These are phyloP conservation scores for Saprolegnia diclina DNA, from an alignment of 352 stramenopile genomes.

Conservation along the genomic window DNA sequence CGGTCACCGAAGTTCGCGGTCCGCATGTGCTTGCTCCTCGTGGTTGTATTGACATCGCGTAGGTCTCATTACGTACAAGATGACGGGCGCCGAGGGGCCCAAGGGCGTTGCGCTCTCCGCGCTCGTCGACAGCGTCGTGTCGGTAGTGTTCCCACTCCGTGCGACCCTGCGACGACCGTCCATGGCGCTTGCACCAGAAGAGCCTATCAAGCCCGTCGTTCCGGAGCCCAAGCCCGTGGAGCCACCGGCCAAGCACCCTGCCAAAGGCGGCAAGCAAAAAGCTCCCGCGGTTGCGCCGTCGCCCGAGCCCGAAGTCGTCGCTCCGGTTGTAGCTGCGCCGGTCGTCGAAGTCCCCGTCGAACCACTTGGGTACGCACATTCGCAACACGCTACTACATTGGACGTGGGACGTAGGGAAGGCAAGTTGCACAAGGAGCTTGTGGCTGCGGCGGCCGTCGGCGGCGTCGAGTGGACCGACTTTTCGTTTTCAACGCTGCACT, in stretches of 20 bases:
- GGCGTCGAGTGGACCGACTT: constrained; percentile 76
- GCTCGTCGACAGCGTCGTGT: constrained; percentile 52
- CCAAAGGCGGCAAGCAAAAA: not conserved
- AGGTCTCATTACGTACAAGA: constrained; percentile 21
- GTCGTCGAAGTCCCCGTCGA: constrained; percentile 36
- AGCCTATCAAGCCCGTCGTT: not conserved
- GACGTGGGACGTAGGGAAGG: not conserved
- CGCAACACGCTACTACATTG: not conserved
- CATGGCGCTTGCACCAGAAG: constrained; percentile 2
- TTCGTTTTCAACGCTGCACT: constrained; percentile 45
- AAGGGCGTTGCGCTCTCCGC: constrained; percentile 38
- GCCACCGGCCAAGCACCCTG: not conserved
- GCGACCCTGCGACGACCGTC: not conserved
- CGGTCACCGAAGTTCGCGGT: constrained; percentile 41
- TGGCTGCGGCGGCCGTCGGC: constrained; percentile 37
- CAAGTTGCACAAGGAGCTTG: constrained; percentile 42
- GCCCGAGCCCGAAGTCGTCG: constrained; percentile 2
- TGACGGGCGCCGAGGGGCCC: not conserved
- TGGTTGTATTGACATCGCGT: not conserved
- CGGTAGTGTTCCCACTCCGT: constrained; percentile 32
- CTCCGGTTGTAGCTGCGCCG: constrained; percentile 22
- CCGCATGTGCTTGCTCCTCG: constrained; percentile 33
- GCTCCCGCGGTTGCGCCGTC: not conserved
- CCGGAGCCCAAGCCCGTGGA: not conserved
- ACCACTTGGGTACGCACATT: not conserved